Base-by-base conservation (phyloP, 371 early-diverging fungal genomes). In the Chytridium lagenaria region DNA sequence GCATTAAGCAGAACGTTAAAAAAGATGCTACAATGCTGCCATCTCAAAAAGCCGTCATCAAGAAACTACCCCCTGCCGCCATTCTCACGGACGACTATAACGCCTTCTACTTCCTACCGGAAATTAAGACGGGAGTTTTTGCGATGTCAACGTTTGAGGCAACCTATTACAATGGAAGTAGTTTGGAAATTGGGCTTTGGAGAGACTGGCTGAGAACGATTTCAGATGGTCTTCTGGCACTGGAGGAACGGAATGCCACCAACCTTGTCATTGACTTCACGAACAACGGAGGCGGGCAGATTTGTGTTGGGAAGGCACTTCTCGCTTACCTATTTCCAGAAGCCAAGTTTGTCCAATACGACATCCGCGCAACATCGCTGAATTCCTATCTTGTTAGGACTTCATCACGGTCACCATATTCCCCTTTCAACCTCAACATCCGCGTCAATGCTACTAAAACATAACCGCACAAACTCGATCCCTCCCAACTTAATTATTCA, bases 231-330 rank as follows among this genome's bases (percentile, higher is more conserved):
- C 39, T 75, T 31, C 30, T 23, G 10, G 28, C 38, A 19, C 71
- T 78, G 37, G 75, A 78, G 55, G 22, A 28, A 2, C 19, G 23
- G 40, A 74, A 74, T 36, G 79, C 74, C 49, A 67, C 66, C 38
- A 40, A 61, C 22, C 57, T 79, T 23, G 64, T 79, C 67, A 68
- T 79, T 30, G 79, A 79, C 71, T 68, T 70, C 55, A 69, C 79
- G 15, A 67, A 59, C 66, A 79, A 79, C 55, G 79, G 79, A 38
- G 79, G 79, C 26, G 79, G 79, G 30, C 22, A 39, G n/a, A 68
- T 68, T 37, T 67, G 68, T 36, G 3, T 33, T 7, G 67, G 68
- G 36, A 38, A 39, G 19, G 59, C 68, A 10, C 33, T 67, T 30
- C 64, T 59, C 23, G n/a, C 36, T 19, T 74, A 74, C 66, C 26